phyloP scores from a whole-genome alignment of 1,284 basidiomycete genomes.

The Cutaneotrichosporon mucoides region DNA sequence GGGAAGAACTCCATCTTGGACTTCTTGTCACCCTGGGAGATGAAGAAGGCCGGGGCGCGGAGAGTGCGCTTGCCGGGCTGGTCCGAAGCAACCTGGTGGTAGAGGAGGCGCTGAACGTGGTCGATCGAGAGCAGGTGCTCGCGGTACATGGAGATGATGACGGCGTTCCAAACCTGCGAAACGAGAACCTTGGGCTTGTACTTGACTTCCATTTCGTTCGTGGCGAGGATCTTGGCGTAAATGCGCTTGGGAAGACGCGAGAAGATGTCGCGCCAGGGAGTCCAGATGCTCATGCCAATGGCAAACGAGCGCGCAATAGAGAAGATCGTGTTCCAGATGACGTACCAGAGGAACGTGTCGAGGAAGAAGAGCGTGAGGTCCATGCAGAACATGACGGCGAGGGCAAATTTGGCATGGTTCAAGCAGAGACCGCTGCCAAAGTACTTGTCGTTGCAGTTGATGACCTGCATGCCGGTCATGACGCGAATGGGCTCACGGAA shows the following conservation, averaged over 20 bases:
- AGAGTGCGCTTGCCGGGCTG: slow-evolving; percentile 80
- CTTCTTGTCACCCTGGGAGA: slow-evolving; percentile 75
- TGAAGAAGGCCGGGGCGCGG: slow-evolving; percentile 90
- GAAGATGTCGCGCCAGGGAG: slow-evolving; percentile 93
- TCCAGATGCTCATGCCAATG: slow-evolving; percentile 91
- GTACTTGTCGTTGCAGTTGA: slow-evolving; percentile 74
- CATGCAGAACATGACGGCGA: slow-evolving; percentile 96
- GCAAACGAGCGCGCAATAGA: slow-evolving; percentile 84
- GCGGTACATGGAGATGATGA: slow-evolving; percentile 99
- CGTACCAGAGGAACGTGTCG: slow-evolving; percentile 92
- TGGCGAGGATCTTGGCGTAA: slow-evolving; percentile 87
- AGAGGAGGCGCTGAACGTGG: slow-evolving; percentile 88
- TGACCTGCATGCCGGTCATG: slow-evolving; percentile 90
- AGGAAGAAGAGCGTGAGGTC: slow-evolving; percentile 91
- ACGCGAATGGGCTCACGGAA: slow-evolving; percentile 83
- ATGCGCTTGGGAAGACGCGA: slow-evolving; percentile 89
- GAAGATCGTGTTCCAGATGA: slow-evolving; percentile 93
- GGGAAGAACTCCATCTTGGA: slow-evolving; percentile 88
- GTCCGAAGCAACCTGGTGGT: slow-evolving; percentile 84
- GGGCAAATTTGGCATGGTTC: slow-evolving; percentile 85
- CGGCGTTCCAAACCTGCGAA: slow-evolving; percentile 95
- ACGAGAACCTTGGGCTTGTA: slow-evolving; percentile 98
- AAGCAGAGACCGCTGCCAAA: slow-evolving; percentile 75
- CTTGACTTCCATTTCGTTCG: slow-evolving; percentile 87
- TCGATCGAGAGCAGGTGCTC: slow-evolving; percentile 94